A percentile compares a stretch with the other conserved stretches of the same genome.
Evolutionary conservation across 2,329 filamentous ascomycete species (phyloP).

Genomic region (Dactylonectria estremocensis): DNA sequence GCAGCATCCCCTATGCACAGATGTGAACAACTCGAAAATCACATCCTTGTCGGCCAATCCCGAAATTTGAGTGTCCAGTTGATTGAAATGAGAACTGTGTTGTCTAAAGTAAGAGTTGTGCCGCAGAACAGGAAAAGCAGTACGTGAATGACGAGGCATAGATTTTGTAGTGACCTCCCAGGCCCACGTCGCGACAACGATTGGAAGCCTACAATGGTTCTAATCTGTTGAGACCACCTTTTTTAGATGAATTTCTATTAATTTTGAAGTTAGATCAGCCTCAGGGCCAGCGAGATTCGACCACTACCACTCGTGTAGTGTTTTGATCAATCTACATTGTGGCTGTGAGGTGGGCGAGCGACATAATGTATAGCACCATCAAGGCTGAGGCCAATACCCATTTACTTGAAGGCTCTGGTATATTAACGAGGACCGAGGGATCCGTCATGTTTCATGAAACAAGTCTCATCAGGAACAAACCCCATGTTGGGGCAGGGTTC

Average conservation of each 20-base stretch:
- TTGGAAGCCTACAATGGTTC: background rate
- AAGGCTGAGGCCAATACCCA: background rate
- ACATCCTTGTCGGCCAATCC: background rate
- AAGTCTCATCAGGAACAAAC: conserved; percentile 20
- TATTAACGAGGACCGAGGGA: conserved; percentile 24
- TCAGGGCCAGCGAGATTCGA: background rate
- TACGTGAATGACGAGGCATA: background rate
- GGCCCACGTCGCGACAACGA: background rate
- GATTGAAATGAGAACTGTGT: background rate
- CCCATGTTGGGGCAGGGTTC: conserved; percentile 13
- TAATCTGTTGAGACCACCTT: background rate
- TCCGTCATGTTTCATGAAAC: conserved; percentile 27
- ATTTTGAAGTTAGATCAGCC: background rate
- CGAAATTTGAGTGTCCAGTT: background rate
- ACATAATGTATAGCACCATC: conserved; percentile 5
- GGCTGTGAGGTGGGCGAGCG: background rate
- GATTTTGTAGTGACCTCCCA: background rate
- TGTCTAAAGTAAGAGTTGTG: background rate
- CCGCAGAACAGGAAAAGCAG: background rate
- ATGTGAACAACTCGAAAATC: background rate
- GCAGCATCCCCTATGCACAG: background rate
- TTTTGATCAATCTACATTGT: conserved; percentile 19
- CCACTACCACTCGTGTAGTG: conserved; percentile 10
- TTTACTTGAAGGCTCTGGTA: conserved; percentile 20
- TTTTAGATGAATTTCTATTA: conserved; percentile 20